phyloP scores from a whole-genome alignment of 495 filamentous ascomycete genomes.

The Tetracladium marchalianum region DNA sequence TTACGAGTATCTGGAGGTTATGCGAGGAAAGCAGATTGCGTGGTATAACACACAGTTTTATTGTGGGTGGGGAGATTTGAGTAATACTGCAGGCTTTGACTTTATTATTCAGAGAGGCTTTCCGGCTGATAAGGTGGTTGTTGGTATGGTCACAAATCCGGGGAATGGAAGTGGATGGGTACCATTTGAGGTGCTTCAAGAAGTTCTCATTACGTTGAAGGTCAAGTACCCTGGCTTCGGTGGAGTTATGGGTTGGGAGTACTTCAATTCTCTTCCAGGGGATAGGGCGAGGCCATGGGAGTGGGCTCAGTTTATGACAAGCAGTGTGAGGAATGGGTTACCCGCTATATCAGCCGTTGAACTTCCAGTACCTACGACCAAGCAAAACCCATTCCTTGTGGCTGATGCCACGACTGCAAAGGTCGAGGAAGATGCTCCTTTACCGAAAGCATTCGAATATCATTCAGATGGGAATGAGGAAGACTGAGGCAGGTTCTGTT shows the following conservation, averaged over 20 bases:
- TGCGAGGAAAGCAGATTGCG: constrained; percentile 51
- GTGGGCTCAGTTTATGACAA: constrained; percentile 43
- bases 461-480: constrained; percentile 18
- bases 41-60: constrained; percentile 89
- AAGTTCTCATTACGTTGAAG: constrained; percentile 27
- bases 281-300: constrained; percentile 40
- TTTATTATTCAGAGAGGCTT: constrained; percentile 53
- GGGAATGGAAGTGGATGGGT: constrained; percentile 56
- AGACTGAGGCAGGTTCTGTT: constrained; percentile 2
- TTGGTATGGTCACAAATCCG: constrained; percentile 63
- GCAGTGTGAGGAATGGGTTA: constrained; percentile 4
- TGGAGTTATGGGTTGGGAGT: constrained; percentile 84
- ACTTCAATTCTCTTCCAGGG: constrained; percentile 52
- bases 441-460: constrained; percentile 17
- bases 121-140: constrained; percentile 54
- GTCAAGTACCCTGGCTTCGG: constrained; percentile 47
- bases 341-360: not conserved
- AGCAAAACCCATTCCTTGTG: not conserved
- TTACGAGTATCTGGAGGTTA: constrained; percentile 55
- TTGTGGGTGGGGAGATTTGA: constrained; percentile 63
- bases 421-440: constrained; percentile 11
- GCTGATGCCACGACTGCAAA: not conserved
- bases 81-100: constrained; percentile 50
- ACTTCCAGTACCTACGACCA: not conserved
- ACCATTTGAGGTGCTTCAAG: constrained; percentile 33